Evolutionary conservation across 2,329 filamentous ascomycete genomes (phyloP).

Genomic region (Cercospora nicotianae): DNA sequence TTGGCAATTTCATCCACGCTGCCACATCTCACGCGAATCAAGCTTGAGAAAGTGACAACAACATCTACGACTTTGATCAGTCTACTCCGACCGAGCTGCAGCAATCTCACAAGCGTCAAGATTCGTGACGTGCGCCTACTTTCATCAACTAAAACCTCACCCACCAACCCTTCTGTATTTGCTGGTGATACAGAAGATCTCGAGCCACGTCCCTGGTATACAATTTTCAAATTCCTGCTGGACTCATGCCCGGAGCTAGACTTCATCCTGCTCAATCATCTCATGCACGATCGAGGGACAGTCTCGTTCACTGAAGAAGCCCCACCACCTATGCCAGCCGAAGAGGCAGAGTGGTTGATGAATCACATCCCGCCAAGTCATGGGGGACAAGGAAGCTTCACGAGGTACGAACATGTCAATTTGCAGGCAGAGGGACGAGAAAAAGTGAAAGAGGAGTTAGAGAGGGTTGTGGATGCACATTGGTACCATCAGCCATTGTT

Average conservation of each 20-base stretch:
- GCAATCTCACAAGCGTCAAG: constrained; percentile 33
- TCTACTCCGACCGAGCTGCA: constrained; percentile 27
- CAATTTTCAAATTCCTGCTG: constrained; percentile 32
- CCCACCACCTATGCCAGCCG: constrained; percentile 14
- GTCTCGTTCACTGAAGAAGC: constrained; percentile 30
- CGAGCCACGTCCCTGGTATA: constrained; percentile 29
- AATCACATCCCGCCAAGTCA: constrained; percentile 21
- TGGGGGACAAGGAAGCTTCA: constrained; percentile 22
- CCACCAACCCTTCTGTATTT: constrained; percentile 15
- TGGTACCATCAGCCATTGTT: constrained; percentile 33
- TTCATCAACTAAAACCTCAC: constrained; percentile 15
- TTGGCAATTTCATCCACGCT: constrained; percentile 22
- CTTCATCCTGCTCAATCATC: constrained; percentile 35
- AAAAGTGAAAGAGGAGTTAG: constrained; percentile 23
- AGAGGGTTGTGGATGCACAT: constrained; percentile 28
- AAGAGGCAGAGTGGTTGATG: constrained; percentile 20
- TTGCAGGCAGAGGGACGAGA: constrained; percentile 26
- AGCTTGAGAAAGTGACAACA: constrained; percentile 36
- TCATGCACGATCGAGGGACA: constrained; percentile 30
- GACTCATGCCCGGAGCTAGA: constrained; percentile 24
- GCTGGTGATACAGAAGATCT: constrained; percentile 5
- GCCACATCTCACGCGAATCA: constrained; percentile 30
- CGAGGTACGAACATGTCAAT: constrained; percentile 30
- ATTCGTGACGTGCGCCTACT: constrained; percentile 36
- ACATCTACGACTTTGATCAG: constrained; percentile 24